phyloP scores from a whole-genome alignment of 108 stramenopile genomes.

The Fragilariopsis cylindrus region DNA sequence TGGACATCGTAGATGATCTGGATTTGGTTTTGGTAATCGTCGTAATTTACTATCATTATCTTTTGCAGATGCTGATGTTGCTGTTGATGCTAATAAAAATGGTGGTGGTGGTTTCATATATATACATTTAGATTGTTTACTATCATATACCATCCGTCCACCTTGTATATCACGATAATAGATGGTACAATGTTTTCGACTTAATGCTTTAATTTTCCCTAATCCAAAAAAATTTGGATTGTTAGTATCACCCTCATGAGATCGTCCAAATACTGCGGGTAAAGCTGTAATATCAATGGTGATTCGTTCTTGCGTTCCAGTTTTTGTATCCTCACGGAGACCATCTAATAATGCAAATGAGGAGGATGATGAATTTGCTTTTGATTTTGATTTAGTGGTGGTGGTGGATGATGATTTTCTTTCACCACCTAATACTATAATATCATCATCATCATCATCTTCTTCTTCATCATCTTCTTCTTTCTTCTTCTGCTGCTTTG shows the following conservation, averaged over 20 bases:
- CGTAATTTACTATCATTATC: neutral
- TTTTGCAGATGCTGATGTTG: neutral
- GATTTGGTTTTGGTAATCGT: neutral
- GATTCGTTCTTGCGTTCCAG: slow-evolving; percentile 24
- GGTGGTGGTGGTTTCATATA: neutral
- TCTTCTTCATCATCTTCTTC: too few species aligned
- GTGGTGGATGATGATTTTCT: too few species aligned
- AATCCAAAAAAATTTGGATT: slow-evolving; percentile 53
- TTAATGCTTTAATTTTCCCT: slow-evolving; percentile 40
- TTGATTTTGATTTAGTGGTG: too few species aligned
- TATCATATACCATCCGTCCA: slow-evolving; percentile 26
- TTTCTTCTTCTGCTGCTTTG: too few species aligned
- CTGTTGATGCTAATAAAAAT: neutral
- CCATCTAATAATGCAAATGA: slow-evolving; percentile 37
- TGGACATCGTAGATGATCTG: neutral
- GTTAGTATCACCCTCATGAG: slow-evolving; percentile 37
- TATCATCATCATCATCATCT: too few species aligned
- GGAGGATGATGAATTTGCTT: neutral
- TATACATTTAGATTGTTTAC: neutral
- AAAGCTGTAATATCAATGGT: slow-evolving; percentile 59
- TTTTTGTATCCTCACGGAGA: slow-evolving; percentile 20
- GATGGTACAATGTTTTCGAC: slow-evolving; percentile 43
- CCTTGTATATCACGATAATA: slow-evolving; percentile 46
- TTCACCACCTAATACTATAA: too few species aligned
- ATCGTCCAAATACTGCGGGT: slow-evolving; percentile 62